These are phyloP conservation scores for Erythrobasidium yunnanense DNA, from an alignment of 768 basidiomycete genomes.

Conservation along the genomic window DNA sequence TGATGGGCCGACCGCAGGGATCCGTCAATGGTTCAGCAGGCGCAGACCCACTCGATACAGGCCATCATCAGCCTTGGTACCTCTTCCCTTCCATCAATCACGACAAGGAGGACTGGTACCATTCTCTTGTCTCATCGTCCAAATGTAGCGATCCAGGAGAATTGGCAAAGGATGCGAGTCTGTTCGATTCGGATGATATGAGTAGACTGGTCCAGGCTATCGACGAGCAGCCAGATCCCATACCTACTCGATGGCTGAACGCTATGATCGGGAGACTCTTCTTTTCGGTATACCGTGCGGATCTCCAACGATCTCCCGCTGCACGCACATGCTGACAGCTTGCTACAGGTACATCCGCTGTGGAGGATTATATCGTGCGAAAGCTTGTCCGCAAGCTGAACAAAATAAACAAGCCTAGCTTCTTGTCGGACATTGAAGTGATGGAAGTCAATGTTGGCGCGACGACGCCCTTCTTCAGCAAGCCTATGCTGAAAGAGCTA, in stretches of 20 bases:
- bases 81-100: slow-evolving; percentile 76
- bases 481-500: slow-evolving; percentile 95
- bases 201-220: slow-evolving; percentile 65
- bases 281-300: slow-evolving; percentile 60
- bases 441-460: slow-evolving; percentile 81
- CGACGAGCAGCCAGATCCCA: slow-evolving; percentile 87
- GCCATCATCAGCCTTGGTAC: slow-evolving; percentile 60
- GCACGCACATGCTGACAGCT: not conserved
- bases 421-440: slow-evolving; percentile 73
- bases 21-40: no score
- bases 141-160: slow-evolving; percentile 62
- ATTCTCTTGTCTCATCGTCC: slow-evolving; percentile 56
- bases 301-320: no score
- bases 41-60: slow-evolving; percentile 45
- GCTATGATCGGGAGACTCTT: slow-evolving; percentile 84
- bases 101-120: slow-evolving; percentile 94
- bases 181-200: slow-evolving; percentile 74
- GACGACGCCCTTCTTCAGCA: slow-evolving; percentile 73
- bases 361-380: slow-evolving; percentile 69
- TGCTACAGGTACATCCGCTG: slow-evolving; percentile 13
- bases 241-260: slow-evolving; percentile 95
- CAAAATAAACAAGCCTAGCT: slow-evolving; percentile 77
- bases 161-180: slow-evolving; percentile 50
- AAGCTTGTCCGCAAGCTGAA: slow-evolving; percentile 86
- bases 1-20: slow-evolving; percentile 43